phyloP scores from a whole-genome alignment of 2,329 filamentous ascomycete genomes.

The Paramyrothecium sp. region DNA sequence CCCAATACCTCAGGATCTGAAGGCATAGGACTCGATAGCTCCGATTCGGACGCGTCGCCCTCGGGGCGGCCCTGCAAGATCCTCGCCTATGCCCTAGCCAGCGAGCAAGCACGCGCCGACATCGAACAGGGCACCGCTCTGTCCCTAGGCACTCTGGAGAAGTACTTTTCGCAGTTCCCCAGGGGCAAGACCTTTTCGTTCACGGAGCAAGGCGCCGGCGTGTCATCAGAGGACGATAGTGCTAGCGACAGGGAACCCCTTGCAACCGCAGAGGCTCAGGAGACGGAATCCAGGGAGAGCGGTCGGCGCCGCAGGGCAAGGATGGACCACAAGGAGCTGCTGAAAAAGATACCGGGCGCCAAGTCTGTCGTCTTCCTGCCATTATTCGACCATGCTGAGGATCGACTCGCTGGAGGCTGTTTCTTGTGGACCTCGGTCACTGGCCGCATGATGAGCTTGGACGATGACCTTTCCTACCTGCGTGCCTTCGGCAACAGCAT shows the following conservation, averaged over 20 bases:
- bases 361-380: constrained; percentile 33
- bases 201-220: constrained; percentile 20
- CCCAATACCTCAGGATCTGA: constrained; percentile 16
- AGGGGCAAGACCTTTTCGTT: constrained; percentile 27
- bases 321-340: constrained; percentile 30
- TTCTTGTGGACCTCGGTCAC: constrained; percentile 32
- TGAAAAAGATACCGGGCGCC: constrained; percentile 29
- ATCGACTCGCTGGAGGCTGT: constrained; percentile 30
- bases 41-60: constrained; percentile 24
- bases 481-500: constrained; percentile 21
- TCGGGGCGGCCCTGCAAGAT: constrained; percentile 23
- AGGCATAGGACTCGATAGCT: constrained; percentile 20
- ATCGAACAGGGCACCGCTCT: constrained; percentile 24
- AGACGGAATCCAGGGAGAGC: background rate
- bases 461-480: constrained; percentile 35
- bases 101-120: constrained; percentile 17
- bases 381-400: constrained; percentile 31
- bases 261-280: background rate
- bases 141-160: constrained; percentile 24
- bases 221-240: constrained; percentile 29
- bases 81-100: constrained; percentile 23
- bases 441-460: constrained; percentile 32
- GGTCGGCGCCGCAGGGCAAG: constrained; percentile 11
- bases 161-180: constrained; percentile 26
- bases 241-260: constrained; percentile 20